These are phyloP conservation scores for Cylindrodendrum hubeiense DNA, from an alignment of 2,329 filamentous ascomycete genomes.

Conservation along the genomic window DNA sequence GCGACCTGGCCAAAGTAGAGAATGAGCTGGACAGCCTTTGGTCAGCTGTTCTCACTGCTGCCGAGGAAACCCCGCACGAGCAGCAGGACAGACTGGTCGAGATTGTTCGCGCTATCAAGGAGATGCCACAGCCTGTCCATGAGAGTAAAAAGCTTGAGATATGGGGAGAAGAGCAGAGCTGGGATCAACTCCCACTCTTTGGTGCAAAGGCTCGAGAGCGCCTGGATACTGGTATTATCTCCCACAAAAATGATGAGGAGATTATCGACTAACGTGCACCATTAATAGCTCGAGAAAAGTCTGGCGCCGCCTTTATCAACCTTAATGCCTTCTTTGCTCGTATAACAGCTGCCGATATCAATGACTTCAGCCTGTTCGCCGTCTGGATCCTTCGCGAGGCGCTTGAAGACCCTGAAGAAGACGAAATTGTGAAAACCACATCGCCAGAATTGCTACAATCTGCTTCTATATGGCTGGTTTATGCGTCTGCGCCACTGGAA, in stretches of 20 bases:
- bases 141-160: slow-evolving; percentile 28
- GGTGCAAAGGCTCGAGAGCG: slow-evolving; percentile 29
- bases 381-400: slow-evolving; percentile 35
- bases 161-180: slow-evolving; percentile 33
- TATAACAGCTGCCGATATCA: slow-evolving; percentile 19
- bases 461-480: slow-evolving; percentile 30
- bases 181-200: slow-evolving; percentile 36
- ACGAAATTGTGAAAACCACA: slow-evolving; percentile 3
- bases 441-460: slow-evolving; percentile 19
- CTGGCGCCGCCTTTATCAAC: slow-evolving; percentile 24
- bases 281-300: slow-evolving; percentile 26
- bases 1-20: slow-evolving; percentile 27
- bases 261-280: neutral
- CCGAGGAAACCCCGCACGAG: slow-evolving; percentile 35
- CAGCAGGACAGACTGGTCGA: slow-evolving; percentile 38
- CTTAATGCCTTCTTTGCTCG: slow-evolving; percentile 36
- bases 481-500: slow-evolving; percentile 7
- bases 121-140: slow-evolving; percentile 22
- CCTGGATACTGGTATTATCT: slow-evolving; percentile 29
- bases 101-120: slow-evolving; percentile 34
- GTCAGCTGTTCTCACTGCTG: slow-evolving; percentile 31
- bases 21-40: slow-evolving; percentile 29
- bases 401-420: slow-evolving; percentile 30
- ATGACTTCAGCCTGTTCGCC: slow-evolving; percentile 33
- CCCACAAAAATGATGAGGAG: neutral